phyloP scores from a whole-genome alignment of 306 rosid genomes.

The Citrullus mucosospermus region DNA sequence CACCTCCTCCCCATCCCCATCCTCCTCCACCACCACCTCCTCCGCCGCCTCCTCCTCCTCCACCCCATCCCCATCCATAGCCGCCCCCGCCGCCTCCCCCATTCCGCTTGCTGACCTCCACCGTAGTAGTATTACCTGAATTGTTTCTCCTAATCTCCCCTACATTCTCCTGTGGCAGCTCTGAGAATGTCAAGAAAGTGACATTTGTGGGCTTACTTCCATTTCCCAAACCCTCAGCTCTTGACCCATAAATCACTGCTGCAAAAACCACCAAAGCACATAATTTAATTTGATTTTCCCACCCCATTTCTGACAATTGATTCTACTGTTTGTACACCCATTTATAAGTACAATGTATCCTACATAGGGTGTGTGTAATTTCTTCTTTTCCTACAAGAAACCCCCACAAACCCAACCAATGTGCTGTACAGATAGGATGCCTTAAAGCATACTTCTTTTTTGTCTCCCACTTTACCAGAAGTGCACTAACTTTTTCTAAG shows the following conservation, averaged over 20 bases:
- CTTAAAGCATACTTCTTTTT: neutral
- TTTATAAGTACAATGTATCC: neutral
- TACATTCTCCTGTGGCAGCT: neutral
- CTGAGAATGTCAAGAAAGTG: neutral
- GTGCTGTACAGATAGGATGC: neutral
- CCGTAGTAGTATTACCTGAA: slow-evolving; percentile 12
- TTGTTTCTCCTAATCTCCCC: neutral
- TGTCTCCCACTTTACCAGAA: neutral
- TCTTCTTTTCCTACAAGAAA: neutral
- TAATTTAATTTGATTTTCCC: neutral
- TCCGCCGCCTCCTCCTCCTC: neutral
- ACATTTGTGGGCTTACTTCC: neutral
- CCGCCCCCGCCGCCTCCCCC: slow-evolving; percentile 12
- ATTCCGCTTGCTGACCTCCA: slow-evolving; percentile 21
- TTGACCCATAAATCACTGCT: neutral
- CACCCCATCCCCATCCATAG: slow-evolving; percentile 9
- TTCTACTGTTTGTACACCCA: neutral
- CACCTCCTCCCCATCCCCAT: slow-evolving; percentile 46
- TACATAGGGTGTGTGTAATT: neutral
- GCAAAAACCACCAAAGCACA: neutral
- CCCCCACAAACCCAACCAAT: neutral
- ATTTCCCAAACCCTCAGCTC: neutral
- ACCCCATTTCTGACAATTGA: neutral
- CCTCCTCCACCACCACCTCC: slow-evolving; percentile 21
- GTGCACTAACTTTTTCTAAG: too few relatives aligned